Base-by-base conservation (phyloP, 2,329 filamentous ascomycete genomes). In the Karstenula rhodostoma region DNA sequence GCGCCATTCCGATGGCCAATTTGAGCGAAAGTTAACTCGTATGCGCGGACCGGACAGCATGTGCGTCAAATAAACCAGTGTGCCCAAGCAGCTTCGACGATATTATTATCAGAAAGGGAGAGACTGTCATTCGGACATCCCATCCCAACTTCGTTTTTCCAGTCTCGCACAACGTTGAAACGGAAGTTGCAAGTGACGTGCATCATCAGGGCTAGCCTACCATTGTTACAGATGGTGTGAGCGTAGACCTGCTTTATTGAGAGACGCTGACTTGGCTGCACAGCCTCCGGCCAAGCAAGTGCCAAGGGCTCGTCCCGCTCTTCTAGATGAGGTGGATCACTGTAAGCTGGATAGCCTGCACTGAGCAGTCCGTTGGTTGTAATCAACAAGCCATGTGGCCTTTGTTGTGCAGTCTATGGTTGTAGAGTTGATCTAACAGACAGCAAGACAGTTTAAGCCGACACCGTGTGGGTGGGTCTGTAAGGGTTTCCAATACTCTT, bases 251-350 rank as follows among this genome's bases (percentile, higher is more conserved):
- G 7, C 25, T 54, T 32, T 43, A 44, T 32, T 44, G 8, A 12
- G 50, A 15, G 17, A 6, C 17, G 32, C 50, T 37, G 9, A 37
- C 22, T 25, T 27, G 33, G 33, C 49, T 54, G 37, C 51, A 54
- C 51, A 54, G 51, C 51, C 51, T 54, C 51, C 23, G n/a, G 51
- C 51, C 51, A 54, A 54, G 51, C 51, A 44, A 35, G 52, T 55
- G 42, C 52, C 52, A 55, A 55, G 52, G 52, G 9, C 52, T 55
- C 29, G 52, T 55, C 52, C 52, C 52, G 52, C 52, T 54, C 37
- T 46, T 42, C 40, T n/a, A 46, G 52, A 35, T 46, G 40, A 1
- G 25, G 15, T 33, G 13, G 35, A 23, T 8, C n/a, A 40, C 13
- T n/a, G 44, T 15, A n/a, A 32, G 44, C 13, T 29, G 23, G 42